Evolutionary conservation across 805 yeast species (phyloP).

Genomic region (Kodamaea kakaduensis): DNA sequence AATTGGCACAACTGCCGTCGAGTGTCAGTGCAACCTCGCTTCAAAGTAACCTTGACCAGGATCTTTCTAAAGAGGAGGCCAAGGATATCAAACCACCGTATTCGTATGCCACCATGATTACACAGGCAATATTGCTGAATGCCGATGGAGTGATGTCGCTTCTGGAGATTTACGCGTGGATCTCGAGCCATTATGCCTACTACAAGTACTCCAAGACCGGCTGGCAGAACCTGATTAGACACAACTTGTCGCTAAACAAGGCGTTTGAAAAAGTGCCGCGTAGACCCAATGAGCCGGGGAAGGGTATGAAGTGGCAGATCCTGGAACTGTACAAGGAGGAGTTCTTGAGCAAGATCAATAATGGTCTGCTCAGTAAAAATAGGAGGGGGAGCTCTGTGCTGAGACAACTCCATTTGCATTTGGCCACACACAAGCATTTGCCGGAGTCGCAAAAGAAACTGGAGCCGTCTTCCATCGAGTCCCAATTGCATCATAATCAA

Average conservation of each 20-base stretch:
- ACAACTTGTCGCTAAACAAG: conserved; percentile 87
- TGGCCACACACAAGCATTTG: conserved; percentile 52
- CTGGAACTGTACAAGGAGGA: conserved; percentile 80
- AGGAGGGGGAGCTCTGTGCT: conserved; percentile 80
- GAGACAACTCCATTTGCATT: conserved; percentile 72
- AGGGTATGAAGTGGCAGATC: conserved; percentile 99
- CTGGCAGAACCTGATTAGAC: conserved; percentile 98
- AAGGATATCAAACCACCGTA: conserved; percentile 95
- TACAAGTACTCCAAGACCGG: conserved; percentile 91
- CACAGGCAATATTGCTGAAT: conserved; percentile 90
- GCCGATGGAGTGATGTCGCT: conserved; percentile 84
- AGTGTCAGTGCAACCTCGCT: conserved; percentile 39
- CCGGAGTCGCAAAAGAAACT: conserved; percentile 43
- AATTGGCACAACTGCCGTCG: conserved; percentile 35
- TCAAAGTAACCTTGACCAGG: conserved; percentile 49
- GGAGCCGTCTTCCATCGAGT: conserved; percentile 18
- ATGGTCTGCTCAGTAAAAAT: conserved; percentile 68
- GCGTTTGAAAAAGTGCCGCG: conserved; percentile 98
- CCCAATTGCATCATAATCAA: conserved; percentile 16
- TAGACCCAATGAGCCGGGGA: conserved; percentile 93
- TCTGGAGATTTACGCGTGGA: conserved; percentile 91
- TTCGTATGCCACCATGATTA: conserved; percentile 96
- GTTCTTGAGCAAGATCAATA: conserved; percentile 72
- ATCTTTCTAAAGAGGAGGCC: conserved; percentile 83
- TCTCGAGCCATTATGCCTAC: conserved; percentile 80